These are phyloP conservation scores for Chrysanthemum lavandulifolium DNA, from an alignment of 129 eudicot genomes.

Conservation along the genomic window DNA sequence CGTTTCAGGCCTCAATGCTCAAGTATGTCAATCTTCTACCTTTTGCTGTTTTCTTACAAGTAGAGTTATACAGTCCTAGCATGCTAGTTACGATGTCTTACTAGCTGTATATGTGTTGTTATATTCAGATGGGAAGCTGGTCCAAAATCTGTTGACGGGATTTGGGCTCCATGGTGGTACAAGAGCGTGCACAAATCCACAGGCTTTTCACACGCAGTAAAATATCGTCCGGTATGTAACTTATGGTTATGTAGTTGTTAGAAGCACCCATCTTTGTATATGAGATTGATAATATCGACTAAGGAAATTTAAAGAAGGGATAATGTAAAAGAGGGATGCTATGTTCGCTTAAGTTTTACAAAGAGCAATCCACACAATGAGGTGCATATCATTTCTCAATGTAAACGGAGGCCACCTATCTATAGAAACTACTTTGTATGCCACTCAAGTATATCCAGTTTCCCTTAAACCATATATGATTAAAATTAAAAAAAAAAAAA, in stretches of 20 bases:
- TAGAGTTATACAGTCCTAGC: background rate
- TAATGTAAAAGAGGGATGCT: no score
- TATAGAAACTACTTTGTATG: no score
- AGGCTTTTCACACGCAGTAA: conserved; percentile 50
- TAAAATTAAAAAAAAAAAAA: no score
- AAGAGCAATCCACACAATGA: no score
- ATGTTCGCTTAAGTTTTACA: no score
- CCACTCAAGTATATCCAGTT: no score
- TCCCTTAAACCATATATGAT: no score
- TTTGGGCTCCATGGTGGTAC: conserved; percentile 99
- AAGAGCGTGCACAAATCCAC: conserved; percentile 71
- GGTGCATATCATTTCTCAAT: no score
- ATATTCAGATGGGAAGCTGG: conserved; percentile 95
- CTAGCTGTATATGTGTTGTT: background rate
- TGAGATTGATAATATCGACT: background rate
- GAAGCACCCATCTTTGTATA: background rate
- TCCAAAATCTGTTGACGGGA: conserved; percentile 78
- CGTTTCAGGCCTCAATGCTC: conserved; percentile 92
- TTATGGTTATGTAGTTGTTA: background rate
- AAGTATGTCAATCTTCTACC: conserved; percentile 48
- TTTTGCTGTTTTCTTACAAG: conserved; percentile 6
- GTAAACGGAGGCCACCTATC: no score
- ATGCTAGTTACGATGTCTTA: background rate
- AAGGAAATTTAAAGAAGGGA: background rate
- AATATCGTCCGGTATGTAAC: conserved; percentile 68